Conservation (phyloP, 2,329 filamentous ascomycete genomes). For the Ambrosiella cleistominuta region DNA sequence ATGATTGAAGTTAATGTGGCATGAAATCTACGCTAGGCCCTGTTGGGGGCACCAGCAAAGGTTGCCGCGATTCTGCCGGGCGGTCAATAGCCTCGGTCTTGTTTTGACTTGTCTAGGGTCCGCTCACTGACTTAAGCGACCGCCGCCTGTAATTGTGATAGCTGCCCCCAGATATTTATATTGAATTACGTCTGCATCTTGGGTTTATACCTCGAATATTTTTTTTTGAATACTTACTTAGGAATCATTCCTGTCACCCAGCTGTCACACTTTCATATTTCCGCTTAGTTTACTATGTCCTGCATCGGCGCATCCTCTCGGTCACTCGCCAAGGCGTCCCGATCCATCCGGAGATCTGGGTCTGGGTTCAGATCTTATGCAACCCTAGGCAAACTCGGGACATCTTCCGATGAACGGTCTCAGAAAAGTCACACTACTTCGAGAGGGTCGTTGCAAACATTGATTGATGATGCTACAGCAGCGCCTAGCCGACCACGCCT, state of each 20-base stretch:
- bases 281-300: not conserved
- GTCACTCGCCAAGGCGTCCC: not conserved
- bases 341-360: not conserved
- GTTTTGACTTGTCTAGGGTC: not conserved
- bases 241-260: not conserved
- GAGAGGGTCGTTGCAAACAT: not conserved
- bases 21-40: constrained; percentile 24
- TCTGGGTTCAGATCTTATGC: not conserved
- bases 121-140: not conserved
- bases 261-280: not conserved
- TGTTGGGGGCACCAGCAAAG: constrained; percentile 16
- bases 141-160: too few relatives aligned
- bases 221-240: not conserved
- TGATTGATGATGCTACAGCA: constrained; percentile 9
- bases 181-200: not conserved
- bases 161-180: not conserved
- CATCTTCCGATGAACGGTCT: not conserved
- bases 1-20: constrained; percentile 24
- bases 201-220: not conserved
- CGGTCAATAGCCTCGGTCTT: constrained; percentile 18
- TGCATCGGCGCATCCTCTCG: not conserved
- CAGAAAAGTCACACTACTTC: not conserved
- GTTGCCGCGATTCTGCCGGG: constrained; percentile 21
- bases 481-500: constrained; percentile 38
- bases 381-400: not conserved